Percentiles rank a stretch among this genome's conserved stretches.
Evolutionary conservation across 2,329 filamentous ascomycete genomes (phyloP).

Genomic region (Fusarium pseudoanthophilum): DNA sequence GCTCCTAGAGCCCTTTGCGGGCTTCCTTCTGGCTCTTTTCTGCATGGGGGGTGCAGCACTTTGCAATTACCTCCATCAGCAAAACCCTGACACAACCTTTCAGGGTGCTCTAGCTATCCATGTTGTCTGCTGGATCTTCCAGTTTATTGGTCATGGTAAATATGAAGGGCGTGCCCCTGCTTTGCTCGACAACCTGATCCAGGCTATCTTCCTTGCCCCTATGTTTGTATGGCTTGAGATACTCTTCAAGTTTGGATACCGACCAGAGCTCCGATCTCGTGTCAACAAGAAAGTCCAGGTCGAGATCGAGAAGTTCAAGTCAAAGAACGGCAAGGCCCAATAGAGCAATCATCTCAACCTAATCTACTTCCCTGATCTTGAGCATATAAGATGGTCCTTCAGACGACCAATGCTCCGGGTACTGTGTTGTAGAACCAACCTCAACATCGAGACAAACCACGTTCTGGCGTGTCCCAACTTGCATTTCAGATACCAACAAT

Average conservation of each 20-base stretch:
- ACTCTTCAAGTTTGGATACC: slow-evolving; percentile 89
- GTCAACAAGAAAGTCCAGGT: slow-evolving; percentile 79
- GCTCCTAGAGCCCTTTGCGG: slow-evolving; percentile 93
- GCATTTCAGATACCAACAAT: background rate
- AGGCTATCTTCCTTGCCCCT: slow-evolving; percentile 91
- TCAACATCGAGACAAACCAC: slow-evolving; percentile 3
- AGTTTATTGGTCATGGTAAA: slow-evolving; percentile 90
- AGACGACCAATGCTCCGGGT: background rate
- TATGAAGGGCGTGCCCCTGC: slow-evolving; percentile 92
- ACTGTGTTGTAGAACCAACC: background rate
- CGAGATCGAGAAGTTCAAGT: slow-evolving; percentile 80
- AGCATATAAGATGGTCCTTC: background rate
- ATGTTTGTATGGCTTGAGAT: slow-evolving; percentile 98
- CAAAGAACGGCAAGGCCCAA: slow-evolving; percentile 64
- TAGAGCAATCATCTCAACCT: slow-evolving; percentile 44
- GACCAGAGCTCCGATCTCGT: slow-evolving; percentile 84
- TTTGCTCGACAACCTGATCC: slow-evolving; percentile 88
- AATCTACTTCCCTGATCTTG: background rate
- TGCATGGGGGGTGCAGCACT: slow-evolving; percentile 80
- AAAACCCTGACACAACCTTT: slow-evolving; percentile 61
- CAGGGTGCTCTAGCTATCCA: slow-evolving; percentile 73
- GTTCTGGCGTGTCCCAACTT: background rate
- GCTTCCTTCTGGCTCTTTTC: slow-evolving; percentile 78
- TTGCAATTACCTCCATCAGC: slow-evolving; percentile 77
- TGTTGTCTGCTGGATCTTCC: slow-evolving; percentile 81